Percentiles rank a stretch among this genome's conserved stretches.
These are phyloP conservation scores for Gonium pectorale DNA, from an alignment of 139 green algal species.

Conservation along the genomic window DNA sequence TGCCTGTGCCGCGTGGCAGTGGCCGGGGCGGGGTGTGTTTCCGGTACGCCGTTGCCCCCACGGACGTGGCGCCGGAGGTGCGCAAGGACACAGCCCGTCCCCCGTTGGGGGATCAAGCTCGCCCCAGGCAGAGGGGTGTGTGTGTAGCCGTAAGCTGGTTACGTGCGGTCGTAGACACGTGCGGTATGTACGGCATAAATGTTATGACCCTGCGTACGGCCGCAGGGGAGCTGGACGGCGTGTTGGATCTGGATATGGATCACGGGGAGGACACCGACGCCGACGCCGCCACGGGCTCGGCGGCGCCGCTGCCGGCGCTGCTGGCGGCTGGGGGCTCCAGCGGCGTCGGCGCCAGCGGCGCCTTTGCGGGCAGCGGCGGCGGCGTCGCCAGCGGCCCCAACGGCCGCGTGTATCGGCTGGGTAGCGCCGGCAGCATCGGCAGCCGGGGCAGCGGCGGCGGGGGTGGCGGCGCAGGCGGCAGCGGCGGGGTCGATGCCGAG, in stretches of 20 bases:
- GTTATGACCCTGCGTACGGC: no score
- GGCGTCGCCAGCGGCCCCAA: background rate
- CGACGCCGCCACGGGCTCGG: slow-evolving; percentile 3
- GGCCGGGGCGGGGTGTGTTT: no score
- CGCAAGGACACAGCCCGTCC: no score
- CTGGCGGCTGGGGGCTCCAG: no score
- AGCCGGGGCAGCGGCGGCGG: background rate
- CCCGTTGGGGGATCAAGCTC: no score
- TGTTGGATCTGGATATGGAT: background rate
- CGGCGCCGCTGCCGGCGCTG: background rate
- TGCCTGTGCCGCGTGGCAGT: no score
- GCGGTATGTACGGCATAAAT: no score
- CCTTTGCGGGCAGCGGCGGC: background rate
- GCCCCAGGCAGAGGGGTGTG: no score
- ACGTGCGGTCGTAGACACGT: no score
- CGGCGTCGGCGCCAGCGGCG: background rate
- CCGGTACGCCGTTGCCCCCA: no score
- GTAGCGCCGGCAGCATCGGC: background rate
- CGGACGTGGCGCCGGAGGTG: no score
- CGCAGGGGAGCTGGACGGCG: background rate
- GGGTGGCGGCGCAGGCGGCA: background rate
- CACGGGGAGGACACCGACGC: slow-evolving; percentile 5
- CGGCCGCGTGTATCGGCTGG: background rate
- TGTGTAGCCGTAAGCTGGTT: no score
- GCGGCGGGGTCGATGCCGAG: background rate